A percentile compares a stretch with the other conserved stretches of the same genome.
These are phyloP conservation scores for Starmera caribaea DNA, from an alignment of 805 yeast genomes.

Conservation along the genomic window DNA sequence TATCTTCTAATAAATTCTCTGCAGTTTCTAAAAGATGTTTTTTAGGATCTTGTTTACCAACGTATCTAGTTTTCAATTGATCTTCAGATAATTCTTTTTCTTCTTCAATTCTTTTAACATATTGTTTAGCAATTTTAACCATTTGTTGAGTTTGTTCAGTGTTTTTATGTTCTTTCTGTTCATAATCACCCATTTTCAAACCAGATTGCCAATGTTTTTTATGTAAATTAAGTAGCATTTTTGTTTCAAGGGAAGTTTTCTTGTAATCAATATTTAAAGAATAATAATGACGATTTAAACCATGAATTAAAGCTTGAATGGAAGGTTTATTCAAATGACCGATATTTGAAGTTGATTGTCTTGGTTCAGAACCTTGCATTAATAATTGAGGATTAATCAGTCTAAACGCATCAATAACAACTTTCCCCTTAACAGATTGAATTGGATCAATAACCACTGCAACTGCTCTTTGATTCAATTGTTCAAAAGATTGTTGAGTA, in stretches of 20 bases:
- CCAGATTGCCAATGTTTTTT: constrained; percentile 96
- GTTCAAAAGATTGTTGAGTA: constrained; percentile 97
- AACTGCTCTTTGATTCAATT: constrained; percentile 88
- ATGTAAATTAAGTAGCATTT: constrained; percentile 88
- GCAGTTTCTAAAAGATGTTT: constrained; percentile 91
- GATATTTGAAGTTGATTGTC: constrained; percentile 93
- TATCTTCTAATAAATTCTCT: constrained; percentile 77
- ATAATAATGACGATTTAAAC: constrained; percentile 92
- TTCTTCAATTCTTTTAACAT: constrained; percentile 84
- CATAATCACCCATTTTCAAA: constrained; percentile 65
- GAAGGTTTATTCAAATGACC: constrained; percentile 95
- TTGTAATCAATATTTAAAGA: constrained; percentile 91
- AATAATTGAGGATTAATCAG: constrained; percentile 78
- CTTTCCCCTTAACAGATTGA: constrained; percentile 97
- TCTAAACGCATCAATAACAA: constrained; percentile 97
- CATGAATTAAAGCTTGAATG: constrained; percentile 94
- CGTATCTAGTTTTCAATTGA: constrained; percentile 89
- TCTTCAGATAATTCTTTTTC: constrained; percentile 84
- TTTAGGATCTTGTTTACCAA: constrained; percentile 98
- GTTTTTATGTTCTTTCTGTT: constrained; percentile 67
- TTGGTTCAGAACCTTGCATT: constrained; percentile 96
- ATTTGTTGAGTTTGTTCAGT: constrained; percentile 62
- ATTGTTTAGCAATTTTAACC: constrained; percentile 85
- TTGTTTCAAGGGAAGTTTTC: constrained; percentile 86
- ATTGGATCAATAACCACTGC: constrained; percentile 99